Evolutionary conservation across 768 basidiomycete species (phyloP), one percentile per base, ranked within the genome.

Genomic region (Macrolepiota fuliginosa): DNA sequence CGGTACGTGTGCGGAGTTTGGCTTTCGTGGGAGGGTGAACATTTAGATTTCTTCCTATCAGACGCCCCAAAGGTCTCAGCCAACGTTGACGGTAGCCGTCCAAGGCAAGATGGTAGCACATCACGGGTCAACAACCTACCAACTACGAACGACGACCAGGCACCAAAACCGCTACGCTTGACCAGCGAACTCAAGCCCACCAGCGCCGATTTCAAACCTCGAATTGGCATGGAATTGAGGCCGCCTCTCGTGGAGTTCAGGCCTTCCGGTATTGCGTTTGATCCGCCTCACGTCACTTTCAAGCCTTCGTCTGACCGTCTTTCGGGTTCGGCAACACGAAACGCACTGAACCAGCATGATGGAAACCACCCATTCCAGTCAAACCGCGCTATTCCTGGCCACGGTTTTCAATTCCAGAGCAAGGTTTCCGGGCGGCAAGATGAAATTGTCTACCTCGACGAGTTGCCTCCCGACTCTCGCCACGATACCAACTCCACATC

Each of bases 181-280:
- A 47, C 40, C 12, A 54, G 52, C 12, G 53, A 37, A 5, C 54
- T 61, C 29, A 61, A 61, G 36, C 60, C 60, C 22, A 61, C 60
- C 6, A 61, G 60, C 25, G 60, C 53, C 29, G 53, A 61, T 39
- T 61, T 61, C 25, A 61, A 61, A 15, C 60, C 60, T 39, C 53
- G 60, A 37, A 37, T 61, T 36, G 53, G 19, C 12, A 55, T 55
- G 9, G 60, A 55, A 55, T 45, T 55, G 3, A 61, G 54, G 17
- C 54, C 54, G 17, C 60, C 53, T 15, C 45, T 47, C 9, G 53
- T 47, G 17, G 53, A 55, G 35, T 61, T 61, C 46, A 61, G 55
- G 46, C 54, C 60, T 24, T 47, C 53, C n/a, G 35, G 52, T 1
- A 27, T 55, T 22, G 54, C 29, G 10, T 61, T 61, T 12, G 47